Percentiles rank a stretch among this genome's conserved stretches.
Conservation (phyloP, 192 early-diverging fungal species). For the Coemansia sp. region DNA sequence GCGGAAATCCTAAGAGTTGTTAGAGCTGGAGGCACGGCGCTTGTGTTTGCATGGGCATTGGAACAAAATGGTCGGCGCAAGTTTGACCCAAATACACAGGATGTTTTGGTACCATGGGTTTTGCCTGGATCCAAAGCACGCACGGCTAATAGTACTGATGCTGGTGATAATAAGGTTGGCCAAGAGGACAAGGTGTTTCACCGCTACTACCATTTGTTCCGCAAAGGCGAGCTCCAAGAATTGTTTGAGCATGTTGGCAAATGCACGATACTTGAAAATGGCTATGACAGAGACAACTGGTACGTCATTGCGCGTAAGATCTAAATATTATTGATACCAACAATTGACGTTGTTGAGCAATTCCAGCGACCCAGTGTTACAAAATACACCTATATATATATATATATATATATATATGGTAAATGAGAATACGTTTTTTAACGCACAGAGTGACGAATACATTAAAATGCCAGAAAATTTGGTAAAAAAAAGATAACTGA, state of each 20-base stretch:
- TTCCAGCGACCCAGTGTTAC: too few relatives aligned
- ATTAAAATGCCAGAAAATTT: too few relatives aligned
- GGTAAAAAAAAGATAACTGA: too few relatives aligned
- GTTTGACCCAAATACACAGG: conserved; percentile 78
- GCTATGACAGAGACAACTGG: conserved; percentile 96
- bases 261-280: conserved; percentile 61
- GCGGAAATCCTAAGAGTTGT: conserved; percentile 80
- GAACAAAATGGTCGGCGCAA: conserved; percentile 83
- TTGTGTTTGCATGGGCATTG: conserved; percentile 97
- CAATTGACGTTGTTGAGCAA: too few relatives aligned
- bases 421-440: too few relatives aligned
- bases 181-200: conserved; percentile 55
- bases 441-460: too few relatives aligned
- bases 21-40: conserved; percentile 62
- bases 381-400: too few relatives aligned
- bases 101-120: conserved; percentile 93
- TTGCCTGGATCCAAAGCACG: conserved; percentile 56
- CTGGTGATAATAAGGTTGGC: neutral
- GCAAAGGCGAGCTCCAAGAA: conserved; percentile 78
- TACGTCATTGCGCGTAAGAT: conserved; percentile 69
- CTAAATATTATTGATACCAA: neutral
- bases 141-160: neutral
- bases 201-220: conserved; percentile 92
- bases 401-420: too few relatives aligned
- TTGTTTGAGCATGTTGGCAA: conserved; percentile 59